Percentiles rank a stretch among this genome's conserved stretches.
Conservation (phyloP, 495 filamentous ascomycete genomes). For the Penicillium parvum region DNA sequence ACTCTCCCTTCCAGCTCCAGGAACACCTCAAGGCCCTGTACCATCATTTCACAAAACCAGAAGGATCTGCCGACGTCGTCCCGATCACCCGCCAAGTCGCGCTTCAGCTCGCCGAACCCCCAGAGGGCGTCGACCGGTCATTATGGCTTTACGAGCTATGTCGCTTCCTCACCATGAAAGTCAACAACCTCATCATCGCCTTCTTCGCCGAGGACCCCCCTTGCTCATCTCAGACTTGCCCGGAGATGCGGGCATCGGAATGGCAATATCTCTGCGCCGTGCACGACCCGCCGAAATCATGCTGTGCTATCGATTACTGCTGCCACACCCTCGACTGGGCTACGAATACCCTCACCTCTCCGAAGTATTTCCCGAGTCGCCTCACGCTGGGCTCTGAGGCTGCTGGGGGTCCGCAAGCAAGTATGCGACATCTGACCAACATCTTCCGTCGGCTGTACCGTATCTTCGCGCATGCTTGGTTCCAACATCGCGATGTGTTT, state of each 20-base stretch:
- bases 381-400: conserved; percentile 67
- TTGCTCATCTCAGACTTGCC: conserved; percentile 81
- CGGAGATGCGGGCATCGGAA: conserved; percentile 96
- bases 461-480: conserved; percentile 98
- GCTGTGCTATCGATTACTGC: conserved; percentile 98
- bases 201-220: conserved; percentile 87
- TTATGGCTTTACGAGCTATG: conserved; percentile 98
- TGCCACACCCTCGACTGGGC: conserved; percentile 98
- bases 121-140: conserved; percentile 71
- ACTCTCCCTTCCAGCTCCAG: conserved; percentile 96
- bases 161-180: conserved; percentile 88
- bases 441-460: conserved; percentile 91
- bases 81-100: conserved; percentile 74
- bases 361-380: conserved; percentile 87
- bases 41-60: conserved; percentile 66
- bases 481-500: conserved; percentile 91
- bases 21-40: conserved; percentile 94
- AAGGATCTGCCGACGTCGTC: conserved; percentile 48
- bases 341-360: conserved; percentile 79
- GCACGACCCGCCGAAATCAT: conserved; percentile 88
- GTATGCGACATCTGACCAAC: conserved; percentile 81
- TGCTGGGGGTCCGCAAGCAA: conserved; percentile 53
- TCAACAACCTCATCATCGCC: conserved; percentile 83
- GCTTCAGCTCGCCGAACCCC: conserved; percentile 66
- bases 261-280: conserved; percentile 99